Evolutionary conservation across 1,284 basidiomycete species (phyloP), one percentile per base, ranked within the genome.

Genomic region (Cutaneotrichosporon spelunceum): DNA sequence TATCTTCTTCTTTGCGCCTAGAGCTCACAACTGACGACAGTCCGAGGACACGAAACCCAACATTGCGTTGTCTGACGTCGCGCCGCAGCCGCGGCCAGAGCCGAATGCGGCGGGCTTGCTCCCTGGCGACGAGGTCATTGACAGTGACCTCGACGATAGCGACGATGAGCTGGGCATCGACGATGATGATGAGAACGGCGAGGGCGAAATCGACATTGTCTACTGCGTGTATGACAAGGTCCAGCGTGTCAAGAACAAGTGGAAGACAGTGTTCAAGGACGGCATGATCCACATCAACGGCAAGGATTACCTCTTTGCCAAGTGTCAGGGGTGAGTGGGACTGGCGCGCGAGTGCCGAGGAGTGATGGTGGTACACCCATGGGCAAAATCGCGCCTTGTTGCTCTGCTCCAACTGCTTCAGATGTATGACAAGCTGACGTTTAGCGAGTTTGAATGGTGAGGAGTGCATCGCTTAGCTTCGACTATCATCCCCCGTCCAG

Each of bases 141-240:
- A 95, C 71, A 94, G 91, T 61, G 95, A 99, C 74, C 80, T 99
- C 52, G 95, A 99, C 78, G 95, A 98, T 73, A 91, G 90, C 1
- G 75, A 79, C 8, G 87, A 86, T 39, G 88, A 87, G 53, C 86
- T 88, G 54, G 88, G 83, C 53, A 78, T 79, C 44, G 78, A 78
- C 34, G 78, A 68, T 3, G 78, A 80, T 21, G 81, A 76, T 11
- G 80, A 77, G 9, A 78, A 79, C 9, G 81, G 80, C 11, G 82
- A 80, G 16, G 79, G 77, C 23, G 78, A 64, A 81, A 86, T 86
- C 1, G 94, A 99, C 76, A 93, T 98, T 60, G 92, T 99, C 39
- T 95, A 98, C 71, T 98, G 95, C 76, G 93, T 96, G 13, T 99
- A 98, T 75, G 96, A 99, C 79, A 99, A 99, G 87, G 93, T 97